Percentiles rank a stretch among this genome's conserved stretches.
Evolutionary conservation across 805 yeast genomes (phyloP).

Genomic region (Candida dendrica): DNA sequence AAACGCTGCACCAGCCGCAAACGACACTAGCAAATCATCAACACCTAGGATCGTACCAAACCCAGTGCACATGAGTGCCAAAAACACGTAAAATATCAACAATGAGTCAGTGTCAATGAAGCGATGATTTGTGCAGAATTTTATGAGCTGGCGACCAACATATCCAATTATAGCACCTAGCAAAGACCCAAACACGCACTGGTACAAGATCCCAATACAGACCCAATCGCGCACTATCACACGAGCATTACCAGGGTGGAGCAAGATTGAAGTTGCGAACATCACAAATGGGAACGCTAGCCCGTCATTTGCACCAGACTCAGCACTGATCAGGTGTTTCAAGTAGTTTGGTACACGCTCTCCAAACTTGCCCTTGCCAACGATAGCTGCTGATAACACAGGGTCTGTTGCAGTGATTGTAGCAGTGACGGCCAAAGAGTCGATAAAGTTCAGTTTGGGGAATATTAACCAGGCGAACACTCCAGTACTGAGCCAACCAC

Average conservation of each 20-base stretch:
- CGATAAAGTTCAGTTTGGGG: slow-evolving; percentile 47
- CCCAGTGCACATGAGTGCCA: slow-evolving; percentile 52
- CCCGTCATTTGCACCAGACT: slow-evolving; percentile 73
- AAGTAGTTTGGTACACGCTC: slow-evolving; percentile 57
- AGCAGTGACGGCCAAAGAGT: slow-evolving; percentile 55
- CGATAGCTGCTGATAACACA: slow-evolving; percentile 65
- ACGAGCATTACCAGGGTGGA: slow-evolving; percentile 35
- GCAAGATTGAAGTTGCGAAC: slow-evolving; percentile 46
- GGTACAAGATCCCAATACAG: slow-evolving; percentile 51
- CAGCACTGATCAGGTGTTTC: slow-evolving; percentile 57
- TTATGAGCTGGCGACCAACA: slow-evolving; percentile 41
- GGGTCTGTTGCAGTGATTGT: slow-evolving; percentile 79
- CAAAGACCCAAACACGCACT: slow-evolving; percentile 48
- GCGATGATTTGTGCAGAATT: slow-evolving; percentile 41
- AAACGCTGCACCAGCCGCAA: slow-evolving; percentile 67
- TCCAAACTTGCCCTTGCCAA: slow-evolving; percentile 67
- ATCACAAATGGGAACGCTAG: slow-evolving; percentile 64
- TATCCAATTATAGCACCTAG: slow-evolving; percentile 51
- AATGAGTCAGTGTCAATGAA: slow-evolving; percentile 59
- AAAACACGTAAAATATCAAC: slow-evolving; percentile 46
- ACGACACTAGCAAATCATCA: slow-evolving; percentile 66
- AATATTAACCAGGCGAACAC: slow-evolving; percentile 54
- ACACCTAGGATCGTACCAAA: slow-evolving; percentile 60
- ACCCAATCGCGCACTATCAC: slow-evolving; percentile 57
- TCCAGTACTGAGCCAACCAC: slow-evolving; percentile 63